Conservation (phyloP, 1,139 yeast species). For the Hansenula lynferdii region DNA sequence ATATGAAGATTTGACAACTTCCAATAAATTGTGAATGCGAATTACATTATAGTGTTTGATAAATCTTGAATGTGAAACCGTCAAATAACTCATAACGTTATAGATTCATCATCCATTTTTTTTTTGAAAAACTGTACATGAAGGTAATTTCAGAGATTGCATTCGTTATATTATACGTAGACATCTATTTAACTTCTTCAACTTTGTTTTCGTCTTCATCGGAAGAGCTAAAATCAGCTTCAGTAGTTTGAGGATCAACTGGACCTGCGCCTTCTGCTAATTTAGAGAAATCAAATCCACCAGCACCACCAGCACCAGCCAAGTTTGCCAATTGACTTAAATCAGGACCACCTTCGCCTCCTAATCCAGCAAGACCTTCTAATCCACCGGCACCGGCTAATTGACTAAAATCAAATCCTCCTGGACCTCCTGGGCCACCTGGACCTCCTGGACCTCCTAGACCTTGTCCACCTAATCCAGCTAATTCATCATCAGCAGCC, state of each 20-base stretch:
- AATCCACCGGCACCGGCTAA: conserved; percentile 23
- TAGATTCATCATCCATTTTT: too few relatives aligned
- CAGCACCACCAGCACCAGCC: conserved; percentile 19
- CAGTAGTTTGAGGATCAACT: conserved; percentile 22
- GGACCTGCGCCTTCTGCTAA: conserved; percentile 29
- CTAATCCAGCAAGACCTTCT: conserved; percentile 6
- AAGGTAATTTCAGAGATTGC: too few relatives aligned
- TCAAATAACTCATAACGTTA: too few relatives aligned
- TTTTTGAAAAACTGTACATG: too few relatives aligned
- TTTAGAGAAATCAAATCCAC: conserved; percentile 26
- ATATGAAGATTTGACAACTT: not conserved
- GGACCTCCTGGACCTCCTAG: conserved; percentile 30
- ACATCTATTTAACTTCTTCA: not conserved
- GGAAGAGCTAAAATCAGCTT: conserved; percentile 29
- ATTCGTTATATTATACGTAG: not conserved
- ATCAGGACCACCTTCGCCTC: conserved; percentile 11
- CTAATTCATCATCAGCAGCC: conserved; percentile 35
- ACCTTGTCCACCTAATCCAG: conserved; percentile 25
- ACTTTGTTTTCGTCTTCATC: conserved; percentile 17
- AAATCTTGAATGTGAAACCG: too few relatives aligned
- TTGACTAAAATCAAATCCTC: conserved; percentile 23
- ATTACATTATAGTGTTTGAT: not conserved
- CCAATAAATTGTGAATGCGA: not conserved
- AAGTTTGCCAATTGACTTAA: conserved; percentile 6
- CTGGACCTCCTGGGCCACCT: conserved; percentile 27